Evolutionary conservation across 345 rosid species (phyloP).

Genomic region (Rubroshorea leprosula): DNA sequence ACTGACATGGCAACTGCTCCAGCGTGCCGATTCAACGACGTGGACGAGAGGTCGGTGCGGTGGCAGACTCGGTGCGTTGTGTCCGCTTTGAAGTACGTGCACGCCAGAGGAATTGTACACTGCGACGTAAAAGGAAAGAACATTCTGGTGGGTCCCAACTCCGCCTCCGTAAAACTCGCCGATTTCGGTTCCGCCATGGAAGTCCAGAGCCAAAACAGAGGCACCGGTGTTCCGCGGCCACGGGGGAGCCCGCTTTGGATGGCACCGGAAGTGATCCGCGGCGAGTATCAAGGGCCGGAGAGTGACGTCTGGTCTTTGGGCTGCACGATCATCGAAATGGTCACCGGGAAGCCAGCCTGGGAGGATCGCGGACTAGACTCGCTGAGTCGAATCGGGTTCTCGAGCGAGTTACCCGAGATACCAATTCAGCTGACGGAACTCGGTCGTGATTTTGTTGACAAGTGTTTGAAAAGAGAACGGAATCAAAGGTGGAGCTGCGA

Average conservation of each 20-base stretch:
- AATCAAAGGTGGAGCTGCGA: conserved; percentile 68
- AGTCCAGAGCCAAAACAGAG: not conserved
- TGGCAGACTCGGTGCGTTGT: conserved; percentile 49
- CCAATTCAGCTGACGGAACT: conserved; percentile 42
- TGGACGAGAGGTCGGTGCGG: conserved; percentile 32
- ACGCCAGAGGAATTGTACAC: conserved; percentile 57
- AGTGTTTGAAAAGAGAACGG: conserved; percentile 51
- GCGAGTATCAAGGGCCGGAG: conserved; percentile 68
- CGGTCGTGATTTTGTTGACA: conserved; percentile 56
- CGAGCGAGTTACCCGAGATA: conserved; percentile 41
- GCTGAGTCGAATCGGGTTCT: conserved; percentile 48
- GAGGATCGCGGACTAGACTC: conserved; percentile 50
- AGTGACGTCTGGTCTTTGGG: conserved; percentile 87
- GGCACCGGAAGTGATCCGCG: conserved; percentile 82
- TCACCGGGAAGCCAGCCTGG: conserved; percentile 71
- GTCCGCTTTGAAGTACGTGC: conserved; percentile 51
- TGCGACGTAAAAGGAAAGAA: conserved; percentile 74
- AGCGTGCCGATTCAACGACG: conserved; percentile 8
- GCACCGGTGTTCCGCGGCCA: conserved; percentile 20
- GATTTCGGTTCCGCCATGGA: conserved; percentile 71
- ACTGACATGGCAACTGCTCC: conserved; percentile 25
- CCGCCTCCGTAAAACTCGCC: conserved; percentile 47
- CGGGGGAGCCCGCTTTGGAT: conserved; percentile 92
- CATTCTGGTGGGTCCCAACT: conserved; percentile 35
- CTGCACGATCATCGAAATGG: conserved; percentile 70